These are phyloP conservation scores for Xylaria sp. DNA, from an alignment of 2,329 filamentous ascomycete genomes.

Conservation along the genomic window DNA sequence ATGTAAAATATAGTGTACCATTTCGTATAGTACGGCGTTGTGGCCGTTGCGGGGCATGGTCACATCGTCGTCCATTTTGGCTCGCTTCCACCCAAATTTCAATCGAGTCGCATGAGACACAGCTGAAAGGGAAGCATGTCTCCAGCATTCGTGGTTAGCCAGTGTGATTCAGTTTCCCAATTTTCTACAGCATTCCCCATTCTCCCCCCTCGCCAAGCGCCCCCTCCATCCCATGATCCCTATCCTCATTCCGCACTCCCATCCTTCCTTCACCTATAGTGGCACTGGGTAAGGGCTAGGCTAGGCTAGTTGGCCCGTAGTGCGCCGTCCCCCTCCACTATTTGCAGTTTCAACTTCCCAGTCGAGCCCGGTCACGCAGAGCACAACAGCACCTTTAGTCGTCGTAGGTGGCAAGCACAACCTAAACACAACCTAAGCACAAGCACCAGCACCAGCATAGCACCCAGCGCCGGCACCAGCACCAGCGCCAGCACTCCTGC, in stretches of 20 bases:
- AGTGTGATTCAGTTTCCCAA: constrained; percentile 7
- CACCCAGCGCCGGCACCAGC: not conserved
- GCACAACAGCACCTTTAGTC: too few relatives aligned
- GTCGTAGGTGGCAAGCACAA: not conserved
- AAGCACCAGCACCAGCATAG: not conserved
- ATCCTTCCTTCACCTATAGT: constrained; percentile 15
- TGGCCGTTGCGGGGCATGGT: constrained; percentile 19
- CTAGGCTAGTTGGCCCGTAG: constrained; percentile 27
- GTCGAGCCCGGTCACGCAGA: constrained; percentile 15
- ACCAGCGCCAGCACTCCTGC: not conserved
- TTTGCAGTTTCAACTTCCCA: constrained; percentile 25
- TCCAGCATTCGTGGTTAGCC: not conserved
- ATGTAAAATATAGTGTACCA: not conserved
- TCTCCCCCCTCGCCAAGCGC: constrained; percentile 21
- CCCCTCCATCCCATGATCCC: constrained; percentile 24
- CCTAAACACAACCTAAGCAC: not conserved
- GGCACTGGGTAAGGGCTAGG: constrained; percentile 29
- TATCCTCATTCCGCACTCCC: constrained; percentile 5
- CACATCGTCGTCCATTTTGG: constrained; percentile 15
- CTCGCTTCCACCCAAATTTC: constrained; percentile 13
- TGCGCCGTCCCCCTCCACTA: constrained; percentile 29
- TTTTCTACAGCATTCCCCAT: constrained; percentile 9
- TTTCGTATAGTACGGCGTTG: constrained; percentile 1
- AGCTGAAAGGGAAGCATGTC: constrained; percentile 13
- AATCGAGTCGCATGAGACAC: constrained; percentile 10